Percentiles rank a stretch among this genome's conserved stretches.
These are phyloP conservation scores for Triangularia setosa DNA, from an alignment of 2,329 filamentous ascomycete species.

Conservation along the genomic window DNA sequence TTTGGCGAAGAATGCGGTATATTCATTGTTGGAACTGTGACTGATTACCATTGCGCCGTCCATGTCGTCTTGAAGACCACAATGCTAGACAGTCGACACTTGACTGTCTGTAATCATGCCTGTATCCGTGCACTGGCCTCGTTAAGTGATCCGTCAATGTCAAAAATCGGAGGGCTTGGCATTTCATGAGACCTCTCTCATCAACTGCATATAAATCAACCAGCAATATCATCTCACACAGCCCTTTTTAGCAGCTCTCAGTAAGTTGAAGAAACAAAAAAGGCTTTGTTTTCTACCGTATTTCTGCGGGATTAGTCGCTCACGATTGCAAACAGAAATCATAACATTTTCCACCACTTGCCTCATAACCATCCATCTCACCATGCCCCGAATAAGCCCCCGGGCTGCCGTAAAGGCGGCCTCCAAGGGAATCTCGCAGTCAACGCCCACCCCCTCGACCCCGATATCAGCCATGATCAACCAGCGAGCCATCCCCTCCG, in stretches of 20 bases:
- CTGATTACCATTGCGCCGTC: not conserved
- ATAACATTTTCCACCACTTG: not conserved
- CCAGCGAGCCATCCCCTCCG: not conserved
- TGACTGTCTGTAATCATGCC: not conserved
- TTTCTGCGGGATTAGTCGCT: not conserved
- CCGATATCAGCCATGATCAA: not conserved
- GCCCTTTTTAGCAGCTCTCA: not conserved
- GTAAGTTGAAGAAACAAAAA: not conserved
- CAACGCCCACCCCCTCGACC: not conserved
- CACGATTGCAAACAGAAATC: not conserved
- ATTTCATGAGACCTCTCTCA: not conserved
- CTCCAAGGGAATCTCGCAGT: constrained; percentile 4
- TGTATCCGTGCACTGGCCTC: not conserved
- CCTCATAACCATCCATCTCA: not conserved
- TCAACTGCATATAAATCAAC: not conserved
- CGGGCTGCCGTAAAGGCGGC: constrained; percentile 8
- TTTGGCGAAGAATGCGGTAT: not conserved
- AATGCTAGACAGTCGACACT: no score
- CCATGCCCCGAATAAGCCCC: not conserved
- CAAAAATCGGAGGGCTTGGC: not conserved
- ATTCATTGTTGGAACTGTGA: no score
- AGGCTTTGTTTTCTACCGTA: not conserved
- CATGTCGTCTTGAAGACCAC: no score
- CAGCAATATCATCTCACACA: not conserved
- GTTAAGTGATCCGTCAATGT: not conserved